Evolutionary conservation across 1,139 yeast species (phyloP), one percentile per base, ranked within the genome.

Genomic region (Fermentozyma sake): DNA sequence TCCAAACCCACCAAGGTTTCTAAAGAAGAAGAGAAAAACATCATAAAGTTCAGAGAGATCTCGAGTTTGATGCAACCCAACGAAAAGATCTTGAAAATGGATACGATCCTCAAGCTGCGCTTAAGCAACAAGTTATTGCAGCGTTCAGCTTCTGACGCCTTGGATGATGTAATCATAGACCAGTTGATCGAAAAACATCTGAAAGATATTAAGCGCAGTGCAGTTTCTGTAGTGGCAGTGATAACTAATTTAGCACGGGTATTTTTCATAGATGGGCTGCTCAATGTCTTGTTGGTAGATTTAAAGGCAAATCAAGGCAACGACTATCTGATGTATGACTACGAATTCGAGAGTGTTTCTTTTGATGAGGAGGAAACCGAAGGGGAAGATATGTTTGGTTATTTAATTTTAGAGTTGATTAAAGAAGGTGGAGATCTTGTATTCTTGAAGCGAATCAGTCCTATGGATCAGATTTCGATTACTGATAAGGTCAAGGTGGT

Each of bases 251-350:
- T 48, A 38, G 72, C 73, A 4, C 40, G 72, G 31, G 67, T 66
- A 0, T 66, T 68, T 31, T 62, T 68, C 32, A 55, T 66, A 20
- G 69, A 63, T 34, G 49, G 55, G 3, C 28, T 42, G 1, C 45
- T 65, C 20, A 56, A 61, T 30, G 72, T 66, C 3, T 61, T 61
- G 55, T 36, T 65, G 40, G 61, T 67, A 9, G 72, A 67, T 37
- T 52, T 66, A 35, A 65, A 62, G 30, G 68, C 69, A 45, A 55
- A 76, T 68, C 35, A 79, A 58, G 68, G 76, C 41, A 48, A 56
- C n/a, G 77, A 76, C 40, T 76, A 80, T 34, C 82, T 83, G 51
- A 76, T 81, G 79, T 81, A 80, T 48, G 89, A 81, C 51, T 81
- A 79, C 50, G 91, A 81, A 45, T 80, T 81, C 50, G 73, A 67